Conservation (phyloP, 176 grass and related monocot genomes). For the Eragrostis curvula region DNA sequence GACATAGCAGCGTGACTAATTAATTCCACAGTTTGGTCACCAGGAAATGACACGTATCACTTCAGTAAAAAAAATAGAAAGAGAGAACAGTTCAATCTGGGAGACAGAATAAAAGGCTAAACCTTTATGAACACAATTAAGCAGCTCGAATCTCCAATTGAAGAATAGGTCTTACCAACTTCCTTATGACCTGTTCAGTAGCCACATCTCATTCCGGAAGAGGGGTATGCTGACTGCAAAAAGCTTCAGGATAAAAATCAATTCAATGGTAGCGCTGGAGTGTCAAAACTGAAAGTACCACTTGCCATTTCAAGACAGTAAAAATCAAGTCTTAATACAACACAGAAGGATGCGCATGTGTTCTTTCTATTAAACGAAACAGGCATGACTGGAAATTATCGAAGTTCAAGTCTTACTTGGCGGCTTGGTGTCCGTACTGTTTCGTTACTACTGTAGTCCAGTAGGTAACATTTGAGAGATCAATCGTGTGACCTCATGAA, state of each 20-base stretch:
- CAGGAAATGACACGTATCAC: background rate
- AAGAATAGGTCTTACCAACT: conserved; percentile 1
- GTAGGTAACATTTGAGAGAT: background rate
- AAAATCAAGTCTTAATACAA: background rate
- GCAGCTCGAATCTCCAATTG: background rate
- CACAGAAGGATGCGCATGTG: background rate
- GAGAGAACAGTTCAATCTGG: background rate
- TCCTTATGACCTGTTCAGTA: conserved; percentile 4
- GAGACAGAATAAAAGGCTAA: background rate
- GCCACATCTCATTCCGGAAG: conserved; percentile 7
- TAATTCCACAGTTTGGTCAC: background rate
- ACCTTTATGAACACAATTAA: background rate
- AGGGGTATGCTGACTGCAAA: conserved; percentile 14
- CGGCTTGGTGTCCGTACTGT: background rate
- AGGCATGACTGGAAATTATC: background rate
- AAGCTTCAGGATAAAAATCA: background rate
- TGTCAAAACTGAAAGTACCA: conserved; percentile 24
- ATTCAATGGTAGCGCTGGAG: background rate
- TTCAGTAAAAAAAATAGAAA: background rate
- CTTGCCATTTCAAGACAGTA: too few relatives aligned
- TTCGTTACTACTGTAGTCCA: background rate
- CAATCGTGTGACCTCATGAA: background rate
- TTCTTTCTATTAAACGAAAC: background rate
- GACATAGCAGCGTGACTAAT: background rate
- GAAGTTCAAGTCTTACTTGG: conserved; percentile 20